Percentiles rank a stretch among this genome's conserved stretches.
Evolutionary conservation across 2,329 filamentous ascomycete species (phyloP).

Genomic region (Delphinella strobiligena): DNA sequence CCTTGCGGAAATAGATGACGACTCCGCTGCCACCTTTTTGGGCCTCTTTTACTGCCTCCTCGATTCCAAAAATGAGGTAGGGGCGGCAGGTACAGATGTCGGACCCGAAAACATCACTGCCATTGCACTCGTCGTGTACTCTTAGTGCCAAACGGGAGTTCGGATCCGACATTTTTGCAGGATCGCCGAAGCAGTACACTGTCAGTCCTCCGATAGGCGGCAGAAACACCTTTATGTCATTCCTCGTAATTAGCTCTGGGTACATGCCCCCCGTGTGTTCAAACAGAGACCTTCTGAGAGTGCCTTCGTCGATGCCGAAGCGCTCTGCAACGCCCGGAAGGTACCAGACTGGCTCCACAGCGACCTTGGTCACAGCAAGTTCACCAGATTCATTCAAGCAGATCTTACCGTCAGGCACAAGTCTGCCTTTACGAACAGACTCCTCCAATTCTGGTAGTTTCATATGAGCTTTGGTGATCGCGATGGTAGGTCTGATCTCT

Average conservation of each 20-base stretch:
- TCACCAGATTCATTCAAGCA: slow-evolving; percentile 79
- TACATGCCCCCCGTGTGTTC: slow-evolving; percentile 95
- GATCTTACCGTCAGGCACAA: slow-evolving; percentile 75
- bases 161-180: slow-evolving; percentile 83
- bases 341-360: slow-evolving; percentile 73
- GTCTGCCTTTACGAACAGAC: slow-evolving; percentile 65
- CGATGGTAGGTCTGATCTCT: slow-evolving; percentile 82
- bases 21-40: slow-evolving; percentile 88
- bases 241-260: slow-evolving; percentile 87
- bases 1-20: slow-evolving; percentile 97
- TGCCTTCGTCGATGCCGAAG: slow-evolving; percentile 90
- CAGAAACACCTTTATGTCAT: slow-evolving; percentile 89
- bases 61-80: slow-evolving; percentile 92
- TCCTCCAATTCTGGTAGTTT: slow-evolving; percentile 90
- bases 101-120: slow-evolving; percentile 92
- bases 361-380: slow-evolving; percentile 88
- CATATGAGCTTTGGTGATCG: slow-evolving; percentile 88
- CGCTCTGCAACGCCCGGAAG: slow-evolving; percentile 61
- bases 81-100: slow-evolving; percentile 96
- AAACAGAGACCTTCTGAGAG: slow-evolving; percentile 74
- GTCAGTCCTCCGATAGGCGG: slow-evolving; percentile 92
- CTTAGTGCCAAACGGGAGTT: slow-evolving; percentile 70
- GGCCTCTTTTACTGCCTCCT: slow-evolving; percentile 93
- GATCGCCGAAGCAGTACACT: slow-evolving; percentile 94
- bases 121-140: slow-evolving; percentile 76